Conservation (phyloP, 1,139 yeast genomes). For the Kluyveromyces sp. region DNA sequence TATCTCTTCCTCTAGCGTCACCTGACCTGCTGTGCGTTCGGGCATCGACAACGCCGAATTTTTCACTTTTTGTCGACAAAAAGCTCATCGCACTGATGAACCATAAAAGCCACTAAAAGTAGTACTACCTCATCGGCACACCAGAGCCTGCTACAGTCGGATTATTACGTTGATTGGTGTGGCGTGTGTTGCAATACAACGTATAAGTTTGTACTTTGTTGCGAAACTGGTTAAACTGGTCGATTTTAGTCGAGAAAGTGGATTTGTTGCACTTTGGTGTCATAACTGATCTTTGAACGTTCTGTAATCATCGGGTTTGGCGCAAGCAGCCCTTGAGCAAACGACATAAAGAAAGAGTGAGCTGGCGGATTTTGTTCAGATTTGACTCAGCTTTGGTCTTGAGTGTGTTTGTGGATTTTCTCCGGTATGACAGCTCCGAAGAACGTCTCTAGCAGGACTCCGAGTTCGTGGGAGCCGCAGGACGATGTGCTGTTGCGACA, state of each 20-base stretch:
- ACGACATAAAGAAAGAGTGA: background rate
- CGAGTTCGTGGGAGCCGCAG: conserved; percentile 71
- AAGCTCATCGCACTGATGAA: conserved; percentile 3
- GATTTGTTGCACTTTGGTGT: background rate
- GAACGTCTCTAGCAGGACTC: conserved; percentile 35
- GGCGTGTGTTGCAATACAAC: no score
- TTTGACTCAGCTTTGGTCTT: background rate
- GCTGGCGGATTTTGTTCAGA: background rate
- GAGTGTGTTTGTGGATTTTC: background rate
- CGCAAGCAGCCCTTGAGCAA: background rate
- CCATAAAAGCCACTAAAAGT: background rate
- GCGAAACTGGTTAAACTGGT: no score
- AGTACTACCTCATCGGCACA: background rate
- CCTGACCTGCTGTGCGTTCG: no score
- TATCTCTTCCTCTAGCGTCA: no score
- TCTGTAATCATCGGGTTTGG: background rate
- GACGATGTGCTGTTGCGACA: conserved; percentile 63
- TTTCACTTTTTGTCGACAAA: background rate
- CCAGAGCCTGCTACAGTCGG: background rate
- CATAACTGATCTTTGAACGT: background rate
- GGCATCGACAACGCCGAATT: no score
- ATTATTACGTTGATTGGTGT: no score
- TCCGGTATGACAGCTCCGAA: conserved; percentile 6
- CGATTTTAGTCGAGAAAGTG: background rate
- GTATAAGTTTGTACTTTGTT: no score